Evolutionary conservation across 2,329 filamentous ascomycete species (phyloP), one percentile per base, ranked within the genome.

Genomic region (Alternaria sp.): DNA sequence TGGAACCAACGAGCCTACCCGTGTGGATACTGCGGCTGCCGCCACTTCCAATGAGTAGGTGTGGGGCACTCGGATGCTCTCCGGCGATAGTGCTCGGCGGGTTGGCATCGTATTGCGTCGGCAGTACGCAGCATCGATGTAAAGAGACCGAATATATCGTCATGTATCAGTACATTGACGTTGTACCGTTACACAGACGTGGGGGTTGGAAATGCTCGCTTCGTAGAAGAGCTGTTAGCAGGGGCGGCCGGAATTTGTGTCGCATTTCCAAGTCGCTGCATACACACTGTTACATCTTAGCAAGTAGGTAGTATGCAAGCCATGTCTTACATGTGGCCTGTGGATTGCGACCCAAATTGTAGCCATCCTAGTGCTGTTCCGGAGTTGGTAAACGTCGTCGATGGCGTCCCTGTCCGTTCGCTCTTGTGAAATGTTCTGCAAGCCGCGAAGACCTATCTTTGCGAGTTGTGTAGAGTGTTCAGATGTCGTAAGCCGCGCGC

Each of bases 61-160:
- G 50, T 62, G 68, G 65, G 64, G 52, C 32, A 25, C 21, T 59
- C 63, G 64, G 58, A 51, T 63, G 30, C 45, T 62, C 61, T 67
- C 66, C 69, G 61, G 44, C 57, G 58, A 68, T 63, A 71, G 67
- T 62, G 52, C 57, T 65, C 62, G 43, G 66, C 61, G 65, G 57
- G 51, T 32, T 49, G 43, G 46, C 19, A 46, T 52, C 36, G 55
- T 52, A 54, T 64, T 63, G 52, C 57, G 43, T 59, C 47, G 54
- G 45, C 25, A 49, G 63, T 36, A 47, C 46, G 46, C 61, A 63
- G 21, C 32, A 52, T 32, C 28, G 44, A 21, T 26, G 28, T 23
- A 52, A 15, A 44, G 44, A 32, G 52, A 51, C 6, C 44, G 32
- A 19, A 53, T 28, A 59, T 66, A 61, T 61, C 51, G 36, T 23